Evolutionary conservation across 2,329 filamentous ascomycete species (phyloP), one percentile per base, ranked within the genome.

Genomic region (Trichoderma sp.): DNA sequence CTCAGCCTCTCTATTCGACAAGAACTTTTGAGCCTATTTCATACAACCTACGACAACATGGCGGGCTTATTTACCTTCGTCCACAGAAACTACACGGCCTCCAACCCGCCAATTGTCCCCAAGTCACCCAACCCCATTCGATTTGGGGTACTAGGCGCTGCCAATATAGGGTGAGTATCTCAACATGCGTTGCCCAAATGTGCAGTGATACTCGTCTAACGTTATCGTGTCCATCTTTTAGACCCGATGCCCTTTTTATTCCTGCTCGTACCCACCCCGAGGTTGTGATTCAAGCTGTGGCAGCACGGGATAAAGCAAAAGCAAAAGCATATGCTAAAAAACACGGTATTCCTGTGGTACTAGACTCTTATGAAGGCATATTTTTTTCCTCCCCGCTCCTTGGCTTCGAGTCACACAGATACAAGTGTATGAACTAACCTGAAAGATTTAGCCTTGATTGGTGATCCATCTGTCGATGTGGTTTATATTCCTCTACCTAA

Each of bases 401-500:
- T 32, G 4, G 1, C 5, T 10, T 57, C 4, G n/a, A 10, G 29
- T 19, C 9, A 29, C 12, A 4, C 12, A 19, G 29, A 19, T 35
- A 10, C 29, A 56, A 34, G 42, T 19, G 19, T 13, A 13, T 48
- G 50, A 15, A 13, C 56, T 59, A 10, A 59, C 12, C 56, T 61
- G 75, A 67, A 71, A 74, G 37, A 56, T n/a, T 6, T 17, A 63
- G 59, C 61, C 9, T 19, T 70, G 27, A 53, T 70, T 22, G 73
- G 80, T 67, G 78, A 82, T 66, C 70, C 78, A 3, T 74, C 76
- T 12, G 80, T 81, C 70, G 79, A 84, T 45, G 81, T 79, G 27
- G 79, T 86, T 34, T 86, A 84, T 70, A 82, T 86, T 60, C 79
- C 83, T 4, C 75, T 86, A 5, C 81, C 82, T 5, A 78, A 78